phyloP scores from a whole-genome alignment of 2,329 filamentous ascomycete genomes.

The Penicillium psychrosexuale region DNA sequence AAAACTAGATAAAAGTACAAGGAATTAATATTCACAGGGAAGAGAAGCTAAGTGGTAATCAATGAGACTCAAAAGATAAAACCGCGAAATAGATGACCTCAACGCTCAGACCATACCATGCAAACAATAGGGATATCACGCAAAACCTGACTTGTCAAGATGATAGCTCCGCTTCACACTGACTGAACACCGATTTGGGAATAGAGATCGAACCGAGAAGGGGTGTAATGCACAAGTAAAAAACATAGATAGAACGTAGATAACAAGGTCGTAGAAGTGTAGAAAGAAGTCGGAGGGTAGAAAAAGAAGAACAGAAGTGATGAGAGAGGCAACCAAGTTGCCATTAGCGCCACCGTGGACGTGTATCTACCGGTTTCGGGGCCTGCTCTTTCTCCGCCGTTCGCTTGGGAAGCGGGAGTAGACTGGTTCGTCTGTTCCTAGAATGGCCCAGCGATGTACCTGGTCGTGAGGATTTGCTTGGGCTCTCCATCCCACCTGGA shows the following conservation, averaged over 20 bases:
- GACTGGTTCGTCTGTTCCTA: conserved; percentile 36
- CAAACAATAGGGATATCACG: conserved; percentile 29
- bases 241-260: conserved; percentile 7
- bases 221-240: conserved; percentile 13
- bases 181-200: not conserved
- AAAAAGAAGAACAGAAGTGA: not conserved
- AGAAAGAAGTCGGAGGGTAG: not conserved
- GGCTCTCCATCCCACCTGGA: conserved; percentile 21
- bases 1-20: conserved; percentile 19
- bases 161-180: conserved; percentile 6
- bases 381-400: conserved; percentile 28
- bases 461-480: conserved; percentile 34
- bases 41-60: conserved; percentile 9
- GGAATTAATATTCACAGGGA: conserved; percentile 18
- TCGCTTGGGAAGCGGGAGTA: conserved; percentile 41
- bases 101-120: conserved; percentile 24
- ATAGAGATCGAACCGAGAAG: not conserved
- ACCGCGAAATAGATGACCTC: conserved; percentile 11
- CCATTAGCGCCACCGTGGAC: conserved; percentile 37
- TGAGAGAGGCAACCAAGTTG: not conserved
- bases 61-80: conserved; percentile 3
- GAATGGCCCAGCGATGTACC: conserved; percentile 42
- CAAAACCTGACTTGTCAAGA: conserved; percentile 24
- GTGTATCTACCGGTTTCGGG: conserved; percentile 29
- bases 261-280: conserved; percentile 11